Conservation (phyloP, 1,284 basidiomycete species). For the Malassezia dermatis region DNA sequence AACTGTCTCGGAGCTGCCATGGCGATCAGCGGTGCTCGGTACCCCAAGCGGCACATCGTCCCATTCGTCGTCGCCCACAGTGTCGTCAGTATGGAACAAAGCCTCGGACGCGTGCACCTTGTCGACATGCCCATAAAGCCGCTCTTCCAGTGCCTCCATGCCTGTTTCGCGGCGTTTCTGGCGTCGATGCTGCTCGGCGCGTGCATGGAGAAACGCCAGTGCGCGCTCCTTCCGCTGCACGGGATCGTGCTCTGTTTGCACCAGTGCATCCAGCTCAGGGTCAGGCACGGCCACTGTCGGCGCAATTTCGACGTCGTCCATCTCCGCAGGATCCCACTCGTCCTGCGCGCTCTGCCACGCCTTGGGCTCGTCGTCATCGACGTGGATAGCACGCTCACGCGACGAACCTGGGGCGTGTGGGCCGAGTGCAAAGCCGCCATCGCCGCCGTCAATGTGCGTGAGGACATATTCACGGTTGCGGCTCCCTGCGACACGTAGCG, state of each 20-base stretch:
- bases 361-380: slow-evolving; percentile 49
- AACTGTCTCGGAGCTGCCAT: background rate
- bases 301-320: slow-evolving; percentile 41
- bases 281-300: slow-evolving; percentile 12
- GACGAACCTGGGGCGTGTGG: slow-evolving; percentile 66
- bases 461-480: slow-evolving; percentile 86
- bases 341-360: slow-evolving; percentile 22
- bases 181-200: slow-evolving; percentile 31
- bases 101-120: background rate
- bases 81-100: background rate
- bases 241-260: slow-evolving; percentile 24
- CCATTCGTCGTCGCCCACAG: slow-evolving; percentile 4
- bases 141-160: slow-evolving; percentile 22
- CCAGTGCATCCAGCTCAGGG: slow-evolving; percentile 23
- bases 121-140: slow-evolving; percentile 3
- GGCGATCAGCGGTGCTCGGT: background rate
- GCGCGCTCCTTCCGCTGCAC: slow-evolving; percentile 30
- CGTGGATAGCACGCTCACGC: slow-evolving; percentile 70
- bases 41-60: slow-evolving; percentile 14
- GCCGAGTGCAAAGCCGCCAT: slow-evolving; percentile 87
- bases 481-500: slow-evolving; percentile 87
- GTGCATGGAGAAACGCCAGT: slow-evolving; percentile 22
- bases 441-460: slow-evolving; percentile 69
- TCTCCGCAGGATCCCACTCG: slow-evolving; percentile 23
- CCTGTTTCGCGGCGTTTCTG: slow-evolving; percentile 30